phyloP scores from a whole-genome alignment of 2,329 filamentous ascomycete genomes.

The Paecilomyces niveus region DNA sequence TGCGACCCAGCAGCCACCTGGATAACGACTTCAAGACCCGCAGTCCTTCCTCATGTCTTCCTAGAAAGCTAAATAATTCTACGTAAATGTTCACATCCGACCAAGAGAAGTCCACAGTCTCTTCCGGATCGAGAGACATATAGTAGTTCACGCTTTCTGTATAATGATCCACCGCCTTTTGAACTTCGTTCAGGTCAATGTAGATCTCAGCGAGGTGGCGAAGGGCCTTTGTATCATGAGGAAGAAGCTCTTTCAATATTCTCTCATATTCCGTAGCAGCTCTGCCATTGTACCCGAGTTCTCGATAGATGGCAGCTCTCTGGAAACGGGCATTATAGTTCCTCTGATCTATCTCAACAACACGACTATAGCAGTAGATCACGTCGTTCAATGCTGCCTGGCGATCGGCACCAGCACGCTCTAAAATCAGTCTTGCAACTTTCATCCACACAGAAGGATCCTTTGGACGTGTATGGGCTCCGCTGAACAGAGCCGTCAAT shows the following conservation, averaged over 20 bases:
- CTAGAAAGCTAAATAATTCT: slow-evolving; percentile 65
- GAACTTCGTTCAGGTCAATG: slow-evolving; percentile 44
- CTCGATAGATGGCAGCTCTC: slow-evolving; percentile 50
- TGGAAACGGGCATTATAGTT: slow-evolving; percentile 49
- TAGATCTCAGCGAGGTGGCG: slow-evolving; percentile 52
- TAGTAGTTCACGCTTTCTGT: slow-evolving; percentile 47
- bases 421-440: slow-evolving; percentile 49
- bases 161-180: slow-evolving; percentile 45
- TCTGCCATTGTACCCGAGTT: slow-evolving; percentile 40
- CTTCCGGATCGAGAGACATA: slow-evolving; percentile 34
- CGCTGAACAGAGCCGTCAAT: slow-evolving; percentile 49
- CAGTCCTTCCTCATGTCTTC: slow-evolving; percentile 60
- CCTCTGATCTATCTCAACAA: slow-evolving; percentile 46
- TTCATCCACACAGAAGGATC: slow-evolving; percentile 52
- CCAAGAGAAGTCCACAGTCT: slow-evolving; percentile 55
- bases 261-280: slow-evolving; percentile 47
- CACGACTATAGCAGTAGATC: slow-evolving; percentile 47
- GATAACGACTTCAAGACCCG: slow-evolving; percentile 62
- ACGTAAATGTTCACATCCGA: slow-evolving; percentile 78
- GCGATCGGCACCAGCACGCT: slow-evolving; percentile 40
- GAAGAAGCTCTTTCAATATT: slow-evolving; percentile 47
- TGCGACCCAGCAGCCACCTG: slow-evolving; percentile 75
- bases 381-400: slow-evolving; percentile 40
- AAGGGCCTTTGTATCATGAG: slow-evolving; percentile 49
- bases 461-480: slow-evolving; percentile 49